Base-by-base conservation (phyloP, 305 asterid genomes). In the Stenogyne calaminthoides region DNA sequence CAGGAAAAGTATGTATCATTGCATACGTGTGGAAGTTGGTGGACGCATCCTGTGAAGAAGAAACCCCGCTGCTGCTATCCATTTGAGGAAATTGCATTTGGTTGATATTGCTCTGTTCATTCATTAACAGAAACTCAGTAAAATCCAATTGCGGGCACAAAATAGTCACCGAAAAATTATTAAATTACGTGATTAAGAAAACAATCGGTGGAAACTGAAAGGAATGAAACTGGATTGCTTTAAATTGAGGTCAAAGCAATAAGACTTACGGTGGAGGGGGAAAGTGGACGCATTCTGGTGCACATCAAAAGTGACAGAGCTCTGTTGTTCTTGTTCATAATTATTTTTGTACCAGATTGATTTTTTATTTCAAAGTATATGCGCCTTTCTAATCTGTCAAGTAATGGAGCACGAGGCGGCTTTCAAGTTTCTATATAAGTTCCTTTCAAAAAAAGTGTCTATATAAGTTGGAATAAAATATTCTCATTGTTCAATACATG, bases 281-380 rank as follows among this genome's bases (percentile, higher is more conserved):
- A 80, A 11, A 75, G 83, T 8, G 91, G 88, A 18, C 88, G 88
- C 95, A 88, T 91, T 85, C 85, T 89, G 72, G 93, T 83, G 16
- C 96, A 91, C 92, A 93, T 76, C 77, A 93, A 76, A 81, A 93
- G 73, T 20, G 96, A 81, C 15, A 93, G 92, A 32, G 88, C 96
- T 62, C 89, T 90, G 73, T 71, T 90, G 86, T 85, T 92, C 89
- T 84, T 88, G 55, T 34, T 71, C 82, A 72, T 64, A 57, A 18
- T 42, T 15, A 58, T 40, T 60, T 15, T 12, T 19, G 25, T 12
- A 16, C 70, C 6, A 69, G 14, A 54, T 59, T 57, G 4, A 6
- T 58, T 11, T 29, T 25, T 49, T 49, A 49, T 15, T n/a, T 1
- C 22, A 2, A 49, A n/a, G 6, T n/a, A 47, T 47, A 6, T 49